These are phyloP conservation scores for Pseudozyma tsukubaensis DNA, from an alignment of 1,284 basidiomycete species.

Conservation along the genomic window DNA sequence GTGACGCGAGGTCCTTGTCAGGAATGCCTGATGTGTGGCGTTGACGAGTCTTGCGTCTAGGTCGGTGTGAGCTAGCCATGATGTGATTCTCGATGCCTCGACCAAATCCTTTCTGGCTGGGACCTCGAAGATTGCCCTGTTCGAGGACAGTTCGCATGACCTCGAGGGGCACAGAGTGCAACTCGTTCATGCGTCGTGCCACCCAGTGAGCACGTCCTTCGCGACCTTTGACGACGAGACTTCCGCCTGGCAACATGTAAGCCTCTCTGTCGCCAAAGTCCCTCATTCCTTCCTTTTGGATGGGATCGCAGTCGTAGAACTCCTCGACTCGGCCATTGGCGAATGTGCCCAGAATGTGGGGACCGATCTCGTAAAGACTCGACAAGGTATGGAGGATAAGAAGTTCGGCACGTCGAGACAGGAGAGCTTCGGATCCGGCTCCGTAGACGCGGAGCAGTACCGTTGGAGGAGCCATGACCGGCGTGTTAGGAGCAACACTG, in stretches of 20 bases:
- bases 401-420: conserved; percentile 64
- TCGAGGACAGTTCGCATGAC: conserved; percentile 66
- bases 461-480: conserved; percentile 57
- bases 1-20: conserved; percentile 28
- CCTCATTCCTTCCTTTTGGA: conserved; percentile 61
- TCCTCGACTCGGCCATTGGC: conserved; percentile 67
- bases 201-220: conserved; percentile 66
- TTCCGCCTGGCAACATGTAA: conserved; percentile 43
- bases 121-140: conserved; percentile 62
- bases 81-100: conserved; percentile 67
- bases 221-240: conserved; percentile 45
- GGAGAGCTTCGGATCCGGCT: conserved; percentile 59
- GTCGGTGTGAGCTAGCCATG: conserved; percentile 63
- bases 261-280: conserved; percentile 58
- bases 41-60: conserved; percentile 42
- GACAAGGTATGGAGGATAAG: conserved; percentile 67
- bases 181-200: conserved; percentile 66
- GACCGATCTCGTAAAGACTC: conserved; percentile 67
- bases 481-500: neutral
- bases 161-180: conserved; percentile 67
- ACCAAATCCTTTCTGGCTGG: conserved; percentile 61
- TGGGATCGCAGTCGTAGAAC: conserved; percentile 64
- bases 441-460: conserved; percentile 66
- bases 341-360: conserved; percentile 67
- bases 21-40: conserved; percentile 17